Percentiles rank a stretch among this genome's conserved stretches.
These are phyloP conservation scores for Daldinia eschscholtzii DNA, from an alignment of 2,329 filamentous ascomycete species.

Conservation along the genomic window DNA sequence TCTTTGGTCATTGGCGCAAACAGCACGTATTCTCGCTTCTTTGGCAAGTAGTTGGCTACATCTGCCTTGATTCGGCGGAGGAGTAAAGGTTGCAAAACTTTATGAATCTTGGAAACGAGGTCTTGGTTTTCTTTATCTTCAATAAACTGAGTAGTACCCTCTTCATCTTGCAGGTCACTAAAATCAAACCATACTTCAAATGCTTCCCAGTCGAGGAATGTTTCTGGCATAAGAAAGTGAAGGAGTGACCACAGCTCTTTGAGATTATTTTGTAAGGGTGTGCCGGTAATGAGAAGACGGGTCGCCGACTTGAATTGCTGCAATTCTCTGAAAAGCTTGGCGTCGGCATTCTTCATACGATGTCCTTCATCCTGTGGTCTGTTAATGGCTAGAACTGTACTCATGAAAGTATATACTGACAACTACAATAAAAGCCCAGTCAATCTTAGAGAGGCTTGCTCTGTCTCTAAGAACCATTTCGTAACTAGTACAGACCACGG, in stretches of 20 bases:
- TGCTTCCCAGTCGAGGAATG: conserved; percentile 92
- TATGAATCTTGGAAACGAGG: conserved; percentile 87
- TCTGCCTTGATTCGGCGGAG: conserved; percentile 92
- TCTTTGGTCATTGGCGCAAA: conserved; percentile 92
- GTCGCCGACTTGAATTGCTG: conserved; percentile 92
- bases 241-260: conserved; percentile 94
- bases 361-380: conserved; percentile 85
- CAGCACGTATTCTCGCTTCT: conserved; percentile 95
- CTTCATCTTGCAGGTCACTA: conserved; percentile 86
- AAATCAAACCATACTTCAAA: conserved; percentile 99
- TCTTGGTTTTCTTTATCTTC: conserved; percentile 82
- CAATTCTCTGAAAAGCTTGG: conserved; percentile 88
- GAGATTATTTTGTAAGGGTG: conserved; percentile 94
- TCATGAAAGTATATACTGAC: conserved; percentile 58
- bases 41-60: conserved; percentile 90
- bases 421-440: conserved; percentile 98
- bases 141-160: conserved; percentile 81
- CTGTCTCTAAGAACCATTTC: conserved; percentile 96
- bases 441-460: conserved; percentile 82
- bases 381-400: conserved; percentile 35
- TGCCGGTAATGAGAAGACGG: conserved; percentile 91
- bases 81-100: conserved; percentile 91
- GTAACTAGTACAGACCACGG: conserved; percentile 93
- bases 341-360: conserved; percentile 96
- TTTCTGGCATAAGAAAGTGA: conserved; percentile 91